A percentile compares a stretch with the other conserved stretches of the same genome.
Evolutionary conservation across 345 rosid genomes (phyloP).

Genomic region (Citrus mangshanensis): DNA sequence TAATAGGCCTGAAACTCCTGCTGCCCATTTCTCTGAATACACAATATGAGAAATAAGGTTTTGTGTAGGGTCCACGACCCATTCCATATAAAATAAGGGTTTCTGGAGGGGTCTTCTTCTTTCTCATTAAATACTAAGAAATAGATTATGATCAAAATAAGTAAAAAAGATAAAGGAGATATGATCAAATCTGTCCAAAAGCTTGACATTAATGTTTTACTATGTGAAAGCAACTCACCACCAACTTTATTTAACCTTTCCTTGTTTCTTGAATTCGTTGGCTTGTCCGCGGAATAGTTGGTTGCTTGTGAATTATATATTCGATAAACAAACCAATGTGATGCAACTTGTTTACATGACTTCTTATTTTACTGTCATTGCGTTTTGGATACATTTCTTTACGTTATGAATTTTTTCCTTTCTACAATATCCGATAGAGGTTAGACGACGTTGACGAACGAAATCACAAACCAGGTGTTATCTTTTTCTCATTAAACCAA

Average conservation of each 20-base stretch:
- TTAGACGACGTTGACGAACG: neutral
- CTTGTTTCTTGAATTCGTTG: neutral
- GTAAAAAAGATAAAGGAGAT: neutral
- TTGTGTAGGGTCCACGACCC: neutral
- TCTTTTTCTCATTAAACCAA: neutral
- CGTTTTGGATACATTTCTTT: neutral
- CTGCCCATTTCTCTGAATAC: neutral
- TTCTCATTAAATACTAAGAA: neutral
- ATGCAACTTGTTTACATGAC: neutral
- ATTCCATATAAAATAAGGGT: neutral
- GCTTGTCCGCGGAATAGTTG: slow-evolving; percentile 11
- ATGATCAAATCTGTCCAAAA: neutral
- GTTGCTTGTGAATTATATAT: slow-evolving; percentile 5
- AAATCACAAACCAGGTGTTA: neutral
- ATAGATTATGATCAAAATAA: neutral
- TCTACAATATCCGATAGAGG: neutral
- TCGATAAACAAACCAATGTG: neutral
- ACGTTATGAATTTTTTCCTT: neutral
- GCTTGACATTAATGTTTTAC: slow-evolving; percentile 14
- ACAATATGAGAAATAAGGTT: neutral
- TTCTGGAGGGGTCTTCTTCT: neutral
- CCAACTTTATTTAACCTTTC: neutral
- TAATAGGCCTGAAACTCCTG: neutral
- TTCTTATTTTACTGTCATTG: neutral
- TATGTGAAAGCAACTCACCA: slow-evolving; percentile 9